A percentile compares a stretch with the other conserved stretches of the same genome.
Evolutionary conservation across 306 rosid species (phyloP).

Genomic region (Cicer bijugum): DNA sequence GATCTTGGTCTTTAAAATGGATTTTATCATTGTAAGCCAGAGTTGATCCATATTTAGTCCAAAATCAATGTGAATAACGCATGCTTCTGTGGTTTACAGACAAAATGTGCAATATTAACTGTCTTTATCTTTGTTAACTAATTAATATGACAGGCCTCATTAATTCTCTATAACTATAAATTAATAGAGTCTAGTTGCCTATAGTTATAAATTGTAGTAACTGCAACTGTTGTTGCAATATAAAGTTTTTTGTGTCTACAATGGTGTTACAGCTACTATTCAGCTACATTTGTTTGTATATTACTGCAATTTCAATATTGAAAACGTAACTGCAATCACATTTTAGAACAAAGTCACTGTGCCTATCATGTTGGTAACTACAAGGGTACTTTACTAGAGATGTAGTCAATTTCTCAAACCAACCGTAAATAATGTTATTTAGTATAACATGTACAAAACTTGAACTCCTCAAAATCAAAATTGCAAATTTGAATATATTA

Average conservation of each 20-base stretch:
- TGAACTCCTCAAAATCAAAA: slow-evolving; percentile 13
- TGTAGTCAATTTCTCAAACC: no score
- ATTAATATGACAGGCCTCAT: neutral
- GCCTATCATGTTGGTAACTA: no score
- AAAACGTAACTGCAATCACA: no score
- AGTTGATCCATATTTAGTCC: neutral
- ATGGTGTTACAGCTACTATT: no score
- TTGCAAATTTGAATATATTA: neutral
- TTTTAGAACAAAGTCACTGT: no score
- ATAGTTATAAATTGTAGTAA: no score
- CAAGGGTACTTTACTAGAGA: no score
- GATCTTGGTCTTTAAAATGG: slow-evolving; percentile 14
- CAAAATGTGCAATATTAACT: neutral
- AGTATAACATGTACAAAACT: slow-evolving; percentile 5
- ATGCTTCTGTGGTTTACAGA: slow-evolving; percentile 13
- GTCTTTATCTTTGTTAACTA: neutral
- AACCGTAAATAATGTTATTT: neutral
- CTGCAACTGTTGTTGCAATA: no score
- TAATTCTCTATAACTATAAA: neutral
- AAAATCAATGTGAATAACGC: neutral
- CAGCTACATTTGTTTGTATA: no score
- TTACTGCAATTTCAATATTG: no score
- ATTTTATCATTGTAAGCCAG: slow-evolving; percentile 27
- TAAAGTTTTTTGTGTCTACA: no score
- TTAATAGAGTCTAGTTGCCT: neutral